Conservation (phyloP, 108 stramenopile species). For the Cyclotella baltica region DNA sequence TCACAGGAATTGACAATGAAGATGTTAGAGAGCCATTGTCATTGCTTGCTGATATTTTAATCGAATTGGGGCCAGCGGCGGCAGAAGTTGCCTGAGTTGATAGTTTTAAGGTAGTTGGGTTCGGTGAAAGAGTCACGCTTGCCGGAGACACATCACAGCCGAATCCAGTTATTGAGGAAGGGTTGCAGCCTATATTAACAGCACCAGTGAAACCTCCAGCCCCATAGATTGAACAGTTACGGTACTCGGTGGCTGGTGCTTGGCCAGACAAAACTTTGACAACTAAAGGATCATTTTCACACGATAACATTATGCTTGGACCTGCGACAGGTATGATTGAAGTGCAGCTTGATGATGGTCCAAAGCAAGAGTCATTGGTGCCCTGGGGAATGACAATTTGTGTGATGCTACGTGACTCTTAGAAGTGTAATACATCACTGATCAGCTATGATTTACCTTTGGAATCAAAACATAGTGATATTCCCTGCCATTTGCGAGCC, state of each 20-base stretch:
- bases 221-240: not conserved
- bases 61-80: not conserved
- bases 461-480: slow-evolving; percentile 9
- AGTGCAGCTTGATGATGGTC: slow-evolving; percentile 1
- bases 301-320: not conserved
- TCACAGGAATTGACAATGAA: not conserved
- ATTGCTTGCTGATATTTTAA: not conserved
- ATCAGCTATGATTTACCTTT: too few species aligned
- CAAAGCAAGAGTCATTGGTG: not conserved
- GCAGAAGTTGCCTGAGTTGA: not conserved
- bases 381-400: too few species aligned
- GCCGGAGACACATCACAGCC: not conserved
- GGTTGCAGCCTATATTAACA: not conserved
- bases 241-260: not conserved
- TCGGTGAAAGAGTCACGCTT: slow-evolving; percentile 3
- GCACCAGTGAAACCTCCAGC: not conserved
- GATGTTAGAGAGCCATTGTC: not conserved
- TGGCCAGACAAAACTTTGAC: not conserved
- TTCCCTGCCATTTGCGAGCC: slow-evolving; percentile 24
- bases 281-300: not conserved
- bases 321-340: not conserved
- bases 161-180: not conserved
- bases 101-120: not conserved
- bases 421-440: too few species aligned
- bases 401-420: too few species aligned